phyloP scores from a whole-genome alignment of 352 stramenopile genomes.

The Thraustochytrium striatum region DNA sequence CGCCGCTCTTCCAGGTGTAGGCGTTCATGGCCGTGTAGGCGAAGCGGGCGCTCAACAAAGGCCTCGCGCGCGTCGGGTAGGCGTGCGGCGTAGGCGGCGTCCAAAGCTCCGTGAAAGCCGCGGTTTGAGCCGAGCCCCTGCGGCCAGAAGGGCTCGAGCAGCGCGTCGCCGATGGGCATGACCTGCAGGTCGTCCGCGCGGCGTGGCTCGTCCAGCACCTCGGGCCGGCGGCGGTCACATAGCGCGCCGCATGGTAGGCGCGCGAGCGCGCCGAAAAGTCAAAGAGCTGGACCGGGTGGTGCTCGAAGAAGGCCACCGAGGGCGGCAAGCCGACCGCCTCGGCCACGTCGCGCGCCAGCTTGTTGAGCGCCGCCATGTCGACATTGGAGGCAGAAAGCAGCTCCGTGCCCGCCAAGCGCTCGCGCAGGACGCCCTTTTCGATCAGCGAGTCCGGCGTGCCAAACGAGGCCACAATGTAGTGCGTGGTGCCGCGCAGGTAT shows the following conservation, averaged over 20 bases:
- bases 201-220: neutral
- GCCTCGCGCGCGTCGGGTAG: neutral
- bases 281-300: constrained; percentile 64
- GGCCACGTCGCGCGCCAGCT: neutral
- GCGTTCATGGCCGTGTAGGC: neutral
- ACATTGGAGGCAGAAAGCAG: constrained; percentile 4
- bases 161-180: constrained; percentile 67
- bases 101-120: constrained; percentile 70
- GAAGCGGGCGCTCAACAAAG: neutral
- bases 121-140: constrained; percentile 72
- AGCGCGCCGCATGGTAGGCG: constrained; percentile 61
- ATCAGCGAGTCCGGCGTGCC: neutral
- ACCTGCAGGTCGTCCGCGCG: constrained; percentile 58
- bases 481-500: constrained; percentile 75
- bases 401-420: neutral
- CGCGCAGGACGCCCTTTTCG: neutral
- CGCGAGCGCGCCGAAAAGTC: constrained; percentile 73
- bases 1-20: neutral
- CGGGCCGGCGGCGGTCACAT: neutral
- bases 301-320: constrained; percentile 62
- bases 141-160: constrained; percentile 78
- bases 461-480: constrained; percentile 78
- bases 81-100: constrained; percentile 58
- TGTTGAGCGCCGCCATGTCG: neutral
- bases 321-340: constrained; percentile 65